Evolutionary conservation across 177 flowering plant species (phyloP), one percentile per base, ranked within the genome.

Genomic region (Tripterygium wilfordii): DNA sequence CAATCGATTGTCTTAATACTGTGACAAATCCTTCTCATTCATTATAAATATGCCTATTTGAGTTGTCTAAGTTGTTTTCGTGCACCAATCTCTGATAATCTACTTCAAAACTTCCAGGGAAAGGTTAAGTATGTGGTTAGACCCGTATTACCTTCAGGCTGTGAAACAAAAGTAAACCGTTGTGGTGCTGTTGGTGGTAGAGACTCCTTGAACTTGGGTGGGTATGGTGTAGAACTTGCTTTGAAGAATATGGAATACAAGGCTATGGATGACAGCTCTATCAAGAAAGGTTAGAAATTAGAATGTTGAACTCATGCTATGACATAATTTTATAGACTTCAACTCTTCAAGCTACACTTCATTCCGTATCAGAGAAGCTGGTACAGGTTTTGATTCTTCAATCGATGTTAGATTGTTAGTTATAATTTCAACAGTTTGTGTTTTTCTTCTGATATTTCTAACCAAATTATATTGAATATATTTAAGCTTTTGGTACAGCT

Each of bases 211-310:
- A 79, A 77, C 62, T 68, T 92, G 79, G 96, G 96, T 67, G 99
- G 97, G 36, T 92, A 86, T 71, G 99, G 99, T 19, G 97, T 92
- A 27, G 99, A 92, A 66, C 96, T 92, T 70, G 99, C 97, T 40
- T 49, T 92, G 71, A 92, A 92, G 80, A 92, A 89, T 59, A 92
- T 92, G 99, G 99, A 92, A 63, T 92, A 92, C 49, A 92, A 92
- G 66, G 97, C 97, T 50, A 92, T 92, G 89, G 99, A 92, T 68
- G 99, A 92, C 53, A 89, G 92, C 61, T 38, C 72, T 5, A 61
- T 89, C 43, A 87, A 73, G 65, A 83, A 86, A 81, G 95, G 99
- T 84, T 21, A 52, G 62, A 35, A n/a, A n/a, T n/a, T n/a, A n/a
- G n/a, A n/a, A 27, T 23, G 18, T 16, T 36, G 8, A 44, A 48